Percentiles rank a stretch among this genome's conserved stretches.
phyloP scores from a whole-genome alignment of 768 basidiomycete genomes.

The Lepiota brunneoincarnata region DNA sequence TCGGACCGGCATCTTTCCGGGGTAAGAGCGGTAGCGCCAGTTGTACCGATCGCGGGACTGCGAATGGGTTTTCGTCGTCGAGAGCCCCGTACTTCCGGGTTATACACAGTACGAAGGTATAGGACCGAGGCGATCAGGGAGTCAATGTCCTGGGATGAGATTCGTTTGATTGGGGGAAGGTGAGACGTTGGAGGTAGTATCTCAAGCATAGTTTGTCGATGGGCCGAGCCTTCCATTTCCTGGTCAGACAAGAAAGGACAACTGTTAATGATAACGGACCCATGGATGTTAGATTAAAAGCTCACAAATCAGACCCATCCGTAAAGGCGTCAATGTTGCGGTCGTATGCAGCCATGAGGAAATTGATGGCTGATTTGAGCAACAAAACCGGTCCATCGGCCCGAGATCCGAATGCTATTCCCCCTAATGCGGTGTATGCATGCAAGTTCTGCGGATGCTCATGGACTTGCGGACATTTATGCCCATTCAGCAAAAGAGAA shows the following conservation, averaged over 20 bases:
- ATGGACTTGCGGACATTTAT: no score
- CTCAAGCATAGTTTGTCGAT: neutral
- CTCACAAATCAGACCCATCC: no score
- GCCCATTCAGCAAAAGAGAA: no score
- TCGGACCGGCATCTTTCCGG: neutral
- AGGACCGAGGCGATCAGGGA: slow-evolving; percentile 42
- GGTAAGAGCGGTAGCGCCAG: neutral
- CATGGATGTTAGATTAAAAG: no score
- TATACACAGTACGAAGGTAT: slow-evolving; percentile 56
- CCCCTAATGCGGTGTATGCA: no score
- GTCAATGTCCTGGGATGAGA: slow-evolving; percentile 28
- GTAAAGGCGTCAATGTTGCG: no score
- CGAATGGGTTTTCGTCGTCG: slow-evolving; percentile 30
- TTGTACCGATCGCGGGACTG: neutral
- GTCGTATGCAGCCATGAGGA: no score
- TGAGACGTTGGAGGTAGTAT: slow-evolving; percentile 42
- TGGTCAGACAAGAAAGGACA: neutral
- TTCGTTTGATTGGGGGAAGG: slow-evolving; percentile 52
- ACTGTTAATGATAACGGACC: no score
- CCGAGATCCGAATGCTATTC: no score
- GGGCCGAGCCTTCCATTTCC: neutral
- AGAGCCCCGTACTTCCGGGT: slow-evolving; percentile 60
- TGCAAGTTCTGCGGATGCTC: no score
- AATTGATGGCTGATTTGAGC: no score
- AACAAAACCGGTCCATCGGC: no score